phyloP scores from a whole-genome alignment of 129 eudicot species.

The Flaveria bidentis region DNA sequence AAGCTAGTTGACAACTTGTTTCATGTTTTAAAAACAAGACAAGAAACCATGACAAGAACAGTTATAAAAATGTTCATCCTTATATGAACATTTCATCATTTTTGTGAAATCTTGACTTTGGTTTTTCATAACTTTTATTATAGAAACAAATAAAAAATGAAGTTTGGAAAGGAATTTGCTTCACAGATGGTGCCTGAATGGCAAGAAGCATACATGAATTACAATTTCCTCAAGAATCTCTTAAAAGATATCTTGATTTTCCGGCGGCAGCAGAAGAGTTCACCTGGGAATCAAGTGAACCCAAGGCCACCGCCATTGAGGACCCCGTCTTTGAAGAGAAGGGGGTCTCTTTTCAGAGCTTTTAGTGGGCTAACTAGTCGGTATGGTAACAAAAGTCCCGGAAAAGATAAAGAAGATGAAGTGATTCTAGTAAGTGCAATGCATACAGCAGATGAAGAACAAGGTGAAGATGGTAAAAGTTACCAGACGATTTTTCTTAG shows the following conservation, averaged over 20 bases:
- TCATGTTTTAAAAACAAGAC: not conserved
- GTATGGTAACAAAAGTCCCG: conserved; percentile 20
- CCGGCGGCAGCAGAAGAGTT: not conserved
- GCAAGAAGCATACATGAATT: conserved; percentile 17
- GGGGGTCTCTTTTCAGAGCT: conserved; percentile 30
- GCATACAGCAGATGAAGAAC: conserved; percentile 31
- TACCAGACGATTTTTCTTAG: conserved; percentile 47
- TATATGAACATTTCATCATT: not conserved
- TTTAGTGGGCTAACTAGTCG: conserved; percentile 49
- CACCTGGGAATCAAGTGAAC: not conserved
- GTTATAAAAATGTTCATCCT: not conserved
- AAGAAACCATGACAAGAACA: not conserved
- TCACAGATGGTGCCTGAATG: conserved; percentile 14
- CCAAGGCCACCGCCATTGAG: not conserved
- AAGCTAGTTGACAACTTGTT: not conserved
- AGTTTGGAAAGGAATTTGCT: conserved; percentile 20
- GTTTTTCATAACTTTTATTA: not conserved
- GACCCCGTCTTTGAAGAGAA: not conserved
- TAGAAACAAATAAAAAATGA: not conserved
- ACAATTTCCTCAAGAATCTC: conserved; percentile 15
- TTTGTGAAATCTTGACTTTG: not conserved
- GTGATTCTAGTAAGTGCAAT: conserved; percentile 29
- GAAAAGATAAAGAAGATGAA: conserved; percentile 32
- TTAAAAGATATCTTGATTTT: conserved; percentile 7
- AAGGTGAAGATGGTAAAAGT: conserved; percentile 12